Percentiles rank a stretch among this genome's conserved stretches.
Evolutionary conservation across 345 rosid genomes (phyloP).

Genomic region (Populus alba): DNA sequence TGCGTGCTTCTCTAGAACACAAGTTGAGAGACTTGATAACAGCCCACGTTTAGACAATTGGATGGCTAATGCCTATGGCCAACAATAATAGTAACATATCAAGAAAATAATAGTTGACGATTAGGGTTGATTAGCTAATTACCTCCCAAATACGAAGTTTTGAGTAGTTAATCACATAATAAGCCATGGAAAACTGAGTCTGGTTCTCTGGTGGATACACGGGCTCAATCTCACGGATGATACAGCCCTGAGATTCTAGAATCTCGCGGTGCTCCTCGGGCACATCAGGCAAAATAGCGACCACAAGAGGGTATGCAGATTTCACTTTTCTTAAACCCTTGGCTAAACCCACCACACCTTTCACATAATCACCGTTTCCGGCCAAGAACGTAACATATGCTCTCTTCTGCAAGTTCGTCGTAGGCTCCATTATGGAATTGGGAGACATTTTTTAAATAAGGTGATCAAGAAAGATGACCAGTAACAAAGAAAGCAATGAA

Average conservation of each 20-base stretch:
- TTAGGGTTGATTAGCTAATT: background rate
- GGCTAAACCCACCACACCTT: constrained; percentile 75
- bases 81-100: background rate
- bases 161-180: constrained; percentile 80
- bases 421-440: background rate
- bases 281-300: constrained; percentile 70
- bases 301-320: constrained; percentile 67
- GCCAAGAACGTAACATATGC: constrained; percentile 74
- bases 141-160: constrained; percentile 87
- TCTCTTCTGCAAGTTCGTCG: background rate
- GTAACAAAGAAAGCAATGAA: background rate
- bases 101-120: background rate
- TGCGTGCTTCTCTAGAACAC: background rate
- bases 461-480: background rate
- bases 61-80: background rate
- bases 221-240: constrained; percentile 61
- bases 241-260: constrained; percentile 61
- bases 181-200: constrained; percentile 69
- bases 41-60: background rate
- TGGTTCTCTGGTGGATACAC: constrained; percentile 63
- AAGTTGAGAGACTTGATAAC: too few relatives aligned
- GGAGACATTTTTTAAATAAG: constrained; percentile 13
- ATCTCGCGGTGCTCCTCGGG: constrained; percentile 68
- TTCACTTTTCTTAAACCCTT: constrained; percentile 72
- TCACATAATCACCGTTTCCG: constrained; percentile 69